Evolutionary conservation across 2,329 filamentous ascomycete species (phyloP), one percentile per base, ranked within the genome.

Genomic region (Phaeophleospora eucalypticola): DNA sequence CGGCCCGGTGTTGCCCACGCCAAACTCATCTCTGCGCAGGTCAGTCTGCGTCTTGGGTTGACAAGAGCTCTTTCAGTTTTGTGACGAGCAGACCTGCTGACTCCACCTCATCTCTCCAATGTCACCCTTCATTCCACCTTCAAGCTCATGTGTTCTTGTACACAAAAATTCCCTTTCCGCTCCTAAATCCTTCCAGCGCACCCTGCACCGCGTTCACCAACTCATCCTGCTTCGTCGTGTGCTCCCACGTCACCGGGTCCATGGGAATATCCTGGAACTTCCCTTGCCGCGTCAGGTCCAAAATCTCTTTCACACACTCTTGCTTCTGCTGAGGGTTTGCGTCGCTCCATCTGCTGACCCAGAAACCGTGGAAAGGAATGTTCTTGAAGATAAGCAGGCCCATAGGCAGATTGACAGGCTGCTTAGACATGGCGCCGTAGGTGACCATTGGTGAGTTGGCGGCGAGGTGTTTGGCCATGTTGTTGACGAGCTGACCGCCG

Each of bases 321-420:
- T 80, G 79, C 73, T 94, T 94, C 49, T 84, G 82, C 4, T 77
- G 75, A 0, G 83, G 79, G 58, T 96, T 78, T 53, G 77, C 72
- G 64, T 90, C 84, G 39, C 86, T 88, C 91, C 93, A 97, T 50
- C 78, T 82, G 63, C 86, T 93, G 18, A 97, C 82, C 93, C 93
- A 98, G 69, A 97, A 98, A 3, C 93, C 94, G 52, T 87, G 79
- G 63, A 96, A 95, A 42, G 81, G 78, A 43, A 97, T 77, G 59
- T 97, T 83, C 68, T 91, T 93, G 74, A 98, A 98, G 59, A 98
- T 98, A 49, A 97, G 74, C 57, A 94, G 74, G 0, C 86, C 87
- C 0, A 90, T 86, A 0, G 91, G 89, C 51, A 97, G 70, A 4
- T 79, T 76, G 19, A 96, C 78, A 0, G 91, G 90, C 71, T 95